Conservation (phyloP, 1,284 basidiomycete species). For the Ceratobasidium sp. region DNA sequence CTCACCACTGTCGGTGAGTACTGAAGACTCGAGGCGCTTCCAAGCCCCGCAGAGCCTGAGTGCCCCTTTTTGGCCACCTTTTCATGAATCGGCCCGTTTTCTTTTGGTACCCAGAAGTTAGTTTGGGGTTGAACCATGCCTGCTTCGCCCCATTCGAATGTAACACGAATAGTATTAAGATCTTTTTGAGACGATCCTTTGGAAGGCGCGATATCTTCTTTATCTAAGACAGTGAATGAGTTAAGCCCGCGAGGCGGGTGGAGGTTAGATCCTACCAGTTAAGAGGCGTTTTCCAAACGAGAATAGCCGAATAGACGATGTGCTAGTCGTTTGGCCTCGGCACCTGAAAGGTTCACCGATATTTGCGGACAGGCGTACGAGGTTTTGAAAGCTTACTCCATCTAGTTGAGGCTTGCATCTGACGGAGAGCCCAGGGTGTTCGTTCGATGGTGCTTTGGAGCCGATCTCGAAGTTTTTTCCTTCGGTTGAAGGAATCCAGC, state of each 20-base stretch:
- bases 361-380: neutral
- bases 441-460: neutral
- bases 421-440: neutral
- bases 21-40: neutral
- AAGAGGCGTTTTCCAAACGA: constrained; percentile 17
- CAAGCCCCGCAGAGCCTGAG: constrained; percentile 20
- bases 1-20: neutral
- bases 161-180: constrained; percentile 23
- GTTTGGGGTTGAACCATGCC: neutral
- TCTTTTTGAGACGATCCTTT: neutral
- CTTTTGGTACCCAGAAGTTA: neutral
- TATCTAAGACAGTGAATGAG: neutral
- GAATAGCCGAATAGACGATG: neutral
- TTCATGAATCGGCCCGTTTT: constrained; percentile 19
- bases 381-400: neutral
- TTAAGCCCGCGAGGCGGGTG: too few relatives aligned
- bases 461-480: constrained; percentile 30
- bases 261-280: constrained; percentile 2
- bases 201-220: neutral
- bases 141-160: constrained; percentile 3
- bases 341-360: neutral
- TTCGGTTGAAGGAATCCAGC: constrained; percentile 34
- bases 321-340: neutral
- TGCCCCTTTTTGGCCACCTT: constrained; percentile 28
- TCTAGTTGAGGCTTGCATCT: constrained; percentile 3